These are phyloP conservation scores for Skeletonema marinoi DNA, from an alignment of 108 stramenopile genomes.

Conservation along the genomic window DNA sequence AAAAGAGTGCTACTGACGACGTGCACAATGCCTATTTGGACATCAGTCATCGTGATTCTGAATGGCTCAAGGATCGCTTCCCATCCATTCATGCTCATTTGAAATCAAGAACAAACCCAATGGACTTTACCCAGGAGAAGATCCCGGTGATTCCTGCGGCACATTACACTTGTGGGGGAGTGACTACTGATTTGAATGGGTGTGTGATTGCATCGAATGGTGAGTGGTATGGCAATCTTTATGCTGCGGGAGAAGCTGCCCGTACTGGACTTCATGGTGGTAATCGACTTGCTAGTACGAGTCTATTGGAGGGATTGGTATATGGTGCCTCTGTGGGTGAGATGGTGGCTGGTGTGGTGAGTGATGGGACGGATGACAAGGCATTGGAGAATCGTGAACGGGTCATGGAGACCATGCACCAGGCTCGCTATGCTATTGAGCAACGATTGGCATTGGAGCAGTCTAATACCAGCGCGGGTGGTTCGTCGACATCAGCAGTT, in stretches of 20 bases:
- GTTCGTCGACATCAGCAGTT: neutral
- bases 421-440: constrained; percentile 25
- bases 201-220: constrained; percentile 42
- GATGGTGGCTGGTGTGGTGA: constrained; percentile 58
- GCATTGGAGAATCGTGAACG: constrained; percentile 4
- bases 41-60: constrained; percentile 82
- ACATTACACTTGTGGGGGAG: constrained; percentile 95
- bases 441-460: constrained; percentile 19
- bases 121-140: constrained; percentile 82
- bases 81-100: constrained; percentile 83
- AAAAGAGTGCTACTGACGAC: constrained; percentile 40
- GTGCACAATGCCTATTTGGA: constrained; percentile 79
- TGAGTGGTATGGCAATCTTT: constrained; percentile 58
- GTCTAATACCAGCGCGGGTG: neutral
- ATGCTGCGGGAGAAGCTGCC: constrained; percentile 92
- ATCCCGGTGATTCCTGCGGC: constrained; percentile 92
- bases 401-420: constrained; percentile 3
- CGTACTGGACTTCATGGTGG: constrained; percentile 95
- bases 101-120: constrained; percentile 23
- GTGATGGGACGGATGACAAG: constrained; percentile 11
- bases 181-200: constrained; percentile 84
- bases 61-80: constrained; percentile 85
- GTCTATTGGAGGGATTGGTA: constrained; percentile 92
- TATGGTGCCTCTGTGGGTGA: constrained; percentile 92
- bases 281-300: constrained; percentile 93